These are phyloP conservation scores for Mycena maculata DNA, from an alignment of 768 basidiomycete genomes.

Conservation along the genomic window DNA sequence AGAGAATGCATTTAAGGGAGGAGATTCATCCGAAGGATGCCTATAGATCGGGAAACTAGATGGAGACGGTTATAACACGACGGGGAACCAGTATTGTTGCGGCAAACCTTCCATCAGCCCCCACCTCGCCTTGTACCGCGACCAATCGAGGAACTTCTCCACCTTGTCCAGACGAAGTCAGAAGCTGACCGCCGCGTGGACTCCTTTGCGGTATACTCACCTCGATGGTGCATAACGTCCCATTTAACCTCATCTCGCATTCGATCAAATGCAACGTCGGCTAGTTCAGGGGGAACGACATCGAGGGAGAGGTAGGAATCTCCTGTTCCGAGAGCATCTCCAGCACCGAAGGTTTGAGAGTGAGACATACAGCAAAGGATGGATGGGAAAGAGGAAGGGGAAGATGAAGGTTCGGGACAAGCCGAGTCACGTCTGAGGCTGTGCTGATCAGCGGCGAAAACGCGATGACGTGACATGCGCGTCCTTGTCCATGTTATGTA, in stretches of 20 bases:
- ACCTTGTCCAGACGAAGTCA: slow-evolving; percentile 50
- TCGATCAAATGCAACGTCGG: slow-evolving; percentile 65
- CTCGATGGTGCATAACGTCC: slow-evolving; percentile 81
- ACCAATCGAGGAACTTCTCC: slow-evolving; percentile 74
- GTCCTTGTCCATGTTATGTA: too few species aligned
- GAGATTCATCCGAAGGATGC: slow-evolving; percentile 84
- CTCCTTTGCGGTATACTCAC: slow-evolving; percentile 49
- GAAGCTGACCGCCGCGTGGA: neutral
- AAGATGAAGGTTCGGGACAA: too few species aligned
- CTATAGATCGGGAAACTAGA: slow-evolving; percentile 81
- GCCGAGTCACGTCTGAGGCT: too few species aligned
- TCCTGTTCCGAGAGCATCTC: slow-evolving; percentile 65
- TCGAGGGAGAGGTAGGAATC: slow-evolving; percentile 72
- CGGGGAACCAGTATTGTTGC: neutral
- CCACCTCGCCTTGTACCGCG: slow-evolving; percentile 51
- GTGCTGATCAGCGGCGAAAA: too few species aligned
- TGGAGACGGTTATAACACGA: neutral
- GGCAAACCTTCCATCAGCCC: slow-evolving; percentile 53
- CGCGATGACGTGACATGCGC: too few species aligned
- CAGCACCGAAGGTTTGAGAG: slow-evolving; percentile 25
- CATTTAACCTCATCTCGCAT: slow-evolving; percentile 75
- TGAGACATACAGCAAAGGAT: slow-evolving; percentile 24
- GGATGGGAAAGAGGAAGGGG: too few species aligned
- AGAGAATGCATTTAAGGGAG: slow-evolving; percentile 73
- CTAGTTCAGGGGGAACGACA: slow-evolving; percentile 68